Evolutionary conservation across 2,329 filamentous ascomycete genomes (phyloP).

Genomic region (Annulohypoxylon truncatum): DNA sequence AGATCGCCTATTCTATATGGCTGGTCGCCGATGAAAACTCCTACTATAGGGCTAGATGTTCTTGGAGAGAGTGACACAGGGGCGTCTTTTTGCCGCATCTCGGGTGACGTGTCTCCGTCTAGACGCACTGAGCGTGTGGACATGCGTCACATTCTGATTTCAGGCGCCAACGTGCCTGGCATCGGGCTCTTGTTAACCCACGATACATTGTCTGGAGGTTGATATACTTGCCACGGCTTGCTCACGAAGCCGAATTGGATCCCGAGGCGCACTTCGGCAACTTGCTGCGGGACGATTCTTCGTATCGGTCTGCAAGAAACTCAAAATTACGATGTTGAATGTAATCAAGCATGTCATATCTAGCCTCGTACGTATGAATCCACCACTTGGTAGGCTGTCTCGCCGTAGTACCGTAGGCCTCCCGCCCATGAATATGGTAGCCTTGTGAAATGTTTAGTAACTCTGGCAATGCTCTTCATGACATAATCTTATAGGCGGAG

Average conservation of each 20-base stretch:
- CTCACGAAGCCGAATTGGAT: conserved; percentile 6
- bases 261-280: conserved; percentile 13
- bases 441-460: not conserved
- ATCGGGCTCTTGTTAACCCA: not conserved
- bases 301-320: not conserved
- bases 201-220: not conserved
- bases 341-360: not conserved
- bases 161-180: conserved; percentile 23
- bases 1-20: not conserved
- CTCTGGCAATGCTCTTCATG: not conserved
- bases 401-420: not conserved
- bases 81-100: not conserved
- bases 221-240: not conserved
- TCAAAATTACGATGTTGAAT: not conserved
- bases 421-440: not conserved
- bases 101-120: conserved; percentile 27
- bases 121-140: conserved; percentile 8
- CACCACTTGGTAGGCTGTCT: too few relatives aligned
- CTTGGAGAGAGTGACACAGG: not conserved
- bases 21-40: not conserved
- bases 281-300: not conserved
- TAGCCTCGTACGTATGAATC: not conserved
- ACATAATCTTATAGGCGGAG: not conserved
- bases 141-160: conserved; percentile 30
- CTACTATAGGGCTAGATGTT: not conserved